Base-by-base conservation (phyloP, 164 flowering plant genomes). In the Paratinospora sagittata region DNA sequence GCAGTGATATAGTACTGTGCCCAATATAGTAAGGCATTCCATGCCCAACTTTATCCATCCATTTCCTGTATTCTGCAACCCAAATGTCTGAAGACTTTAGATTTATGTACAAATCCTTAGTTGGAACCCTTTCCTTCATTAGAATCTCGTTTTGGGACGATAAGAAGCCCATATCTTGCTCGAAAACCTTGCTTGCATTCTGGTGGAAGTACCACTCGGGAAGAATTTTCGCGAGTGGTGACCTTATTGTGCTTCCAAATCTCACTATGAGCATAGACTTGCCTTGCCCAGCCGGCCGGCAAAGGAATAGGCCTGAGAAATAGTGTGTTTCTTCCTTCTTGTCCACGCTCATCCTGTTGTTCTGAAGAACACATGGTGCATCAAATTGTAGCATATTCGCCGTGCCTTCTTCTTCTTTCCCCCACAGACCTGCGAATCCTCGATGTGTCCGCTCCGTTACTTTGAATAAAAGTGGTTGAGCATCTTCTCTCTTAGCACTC, bases 21-120 rank as follows among this genome's bases (percentile, higher is more conserved):
- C 99, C 99, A 43, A 95, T 88, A 79, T 95, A 83, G 47, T 95
- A 91, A 55, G 99, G 97, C 97, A 95, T 92, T 34, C 97, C 99
- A 73, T 92, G 94, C 27, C 97, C 99, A 33, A 89, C 97, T 80
- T 86, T 92, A 76, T 95, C 97, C 97, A 95, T 92, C 97, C 97
- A 95, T 66, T 86, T 92, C 76, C 97, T 77, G 79, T 95, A 95
- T 68, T 95, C 97, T 0, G 89, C 85, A 0, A 92, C 99, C 96
- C 94, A 95, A 41, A 90, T 89, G 70, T 95, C 99, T 0, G 92
- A 91, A 7, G 97, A 95, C 75, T 68, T 86, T 49, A 95, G 52
- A 58, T 88, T 92, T 7, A 95, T 80, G 75, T 95, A 95, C 27
- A 95, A 74, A 52, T 85, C 77, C 73, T 83, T 89, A 5, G 97